phyloP scores from a whole-genome alignment of 441 rosid species.

The Macaranga tanarius region DNA sequence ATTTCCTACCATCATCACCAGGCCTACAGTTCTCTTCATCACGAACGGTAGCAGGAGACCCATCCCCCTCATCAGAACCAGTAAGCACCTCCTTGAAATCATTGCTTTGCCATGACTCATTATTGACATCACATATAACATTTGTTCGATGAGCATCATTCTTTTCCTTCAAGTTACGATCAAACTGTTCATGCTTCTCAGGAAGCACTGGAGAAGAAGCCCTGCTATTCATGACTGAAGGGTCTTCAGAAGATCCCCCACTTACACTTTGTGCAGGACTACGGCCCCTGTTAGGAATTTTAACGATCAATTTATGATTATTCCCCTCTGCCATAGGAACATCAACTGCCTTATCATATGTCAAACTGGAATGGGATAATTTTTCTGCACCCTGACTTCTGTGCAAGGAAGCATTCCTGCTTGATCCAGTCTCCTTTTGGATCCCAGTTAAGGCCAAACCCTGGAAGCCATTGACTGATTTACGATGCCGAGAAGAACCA shows the following conservation, averaged over 20 bases:
- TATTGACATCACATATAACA: conserved; percentile 41
- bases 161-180: conserved; percentile 52
- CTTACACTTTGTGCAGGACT: conserved; percentile 70
- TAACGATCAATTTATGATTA: conserved; percentile 67
- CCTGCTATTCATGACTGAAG: conserved; percentile 51
- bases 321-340: conserved; percentile 52
- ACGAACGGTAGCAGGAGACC: conserved; percentile 45
- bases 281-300: conserved; percentile 67
- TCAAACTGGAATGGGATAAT: conserved; percentile 43
- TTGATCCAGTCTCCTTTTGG: conserved; percentile 45
- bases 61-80: conserved; percentile 58
- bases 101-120: conserved; percentile 62
- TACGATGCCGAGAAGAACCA: conserved; percentile 54
- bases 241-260: conserved; percentile 74
- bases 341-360: conserved; percentile 55
- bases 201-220: conserved; percentile 60
- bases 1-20: conserved; percentile 46
- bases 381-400: conserved; percentile 57
- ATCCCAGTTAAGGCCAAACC: conserved; percentile 34
- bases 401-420: conserved; percentile 49
- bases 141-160: conserved; percentile 41
- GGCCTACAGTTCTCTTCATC: conserved; percentile 41
- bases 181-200: conserved; percentile 66
- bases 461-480: conserved; percentile 51
- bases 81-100: conserved; percentile 53